Evolutionary conservation across 73 alveolate species (phyloP).

Genomic region (Durusdinium trenchii): DNA sequence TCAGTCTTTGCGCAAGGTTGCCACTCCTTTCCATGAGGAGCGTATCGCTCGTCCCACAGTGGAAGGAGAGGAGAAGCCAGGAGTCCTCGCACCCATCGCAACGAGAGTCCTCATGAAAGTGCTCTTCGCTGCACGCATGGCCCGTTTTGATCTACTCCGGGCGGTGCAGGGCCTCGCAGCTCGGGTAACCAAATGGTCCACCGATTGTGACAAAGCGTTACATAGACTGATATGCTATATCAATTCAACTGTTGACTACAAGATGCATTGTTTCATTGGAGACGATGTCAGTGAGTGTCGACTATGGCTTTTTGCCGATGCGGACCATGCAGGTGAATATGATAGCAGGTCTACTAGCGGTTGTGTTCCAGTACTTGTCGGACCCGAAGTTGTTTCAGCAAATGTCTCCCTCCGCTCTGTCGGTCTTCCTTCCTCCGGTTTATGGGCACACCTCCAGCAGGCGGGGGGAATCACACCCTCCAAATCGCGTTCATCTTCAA

Average conservation of each 20-base stretch:
- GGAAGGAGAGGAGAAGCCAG: too few species aligned
- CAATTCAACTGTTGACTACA: neutral
- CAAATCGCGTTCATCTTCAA: too few species aligned
- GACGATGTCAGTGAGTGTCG: neutral
- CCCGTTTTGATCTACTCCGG: too few species aligned
- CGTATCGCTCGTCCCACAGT: too few species aligned
- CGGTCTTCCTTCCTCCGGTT: constrained; percentile 51
- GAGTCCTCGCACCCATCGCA: too few species aligned
- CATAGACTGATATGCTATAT: too few species aligned
- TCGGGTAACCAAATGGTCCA: too few species aligned
- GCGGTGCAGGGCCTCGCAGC: too few species aligned
- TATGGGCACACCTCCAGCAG: neutral
- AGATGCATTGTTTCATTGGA: neutral
- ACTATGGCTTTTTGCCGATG: constrained; percentile 21
- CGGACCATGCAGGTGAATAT: constrained; percentile 1
- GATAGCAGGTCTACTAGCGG: constrained; percentile 5
- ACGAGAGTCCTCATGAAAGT: too few species aligned
- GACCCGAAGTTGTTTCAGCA: constrained; percentile 37
- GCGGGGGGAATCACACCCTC: constrained; percentile 6
- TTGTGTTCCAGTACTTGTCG: neutral
- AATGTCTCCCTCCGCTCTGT: neutral
- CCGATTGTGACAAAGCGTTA: too few species aligned
- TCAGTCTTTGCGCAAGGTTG: neutral
- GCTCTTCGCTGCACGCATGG: too few species aligned
- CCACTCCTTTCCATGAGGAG: neutral